phyloP scores from a whole-genome alignment of 2,329 filamentous ascomycete species.

The Orbilia blumenaviensis region DNA sequence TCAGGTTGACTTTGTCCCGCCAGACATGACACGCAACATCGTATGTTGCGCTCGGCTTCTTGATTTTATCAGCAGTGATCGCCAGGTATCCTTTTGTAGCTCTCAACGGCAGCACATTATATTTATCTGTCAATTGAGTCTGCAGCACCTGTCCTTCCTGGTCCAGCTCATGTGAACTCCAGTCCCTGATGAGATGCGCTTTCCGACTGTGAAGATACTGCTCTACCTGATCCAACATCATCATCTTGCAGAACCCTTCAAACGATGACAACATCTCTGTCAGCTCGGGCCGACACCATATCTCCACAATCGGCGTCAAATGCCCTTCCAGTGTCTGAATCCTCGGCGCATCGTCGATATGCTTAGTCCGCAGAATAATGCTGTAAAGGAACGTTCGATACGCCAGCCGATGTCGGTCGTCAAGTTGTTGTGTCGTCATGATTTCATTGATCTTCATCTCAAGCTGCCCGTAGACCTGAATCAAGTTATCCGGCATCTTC shows the following conservation, averaged over 20 bases:
- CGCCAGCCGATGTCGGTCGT: slow-evolving; percentile 84
- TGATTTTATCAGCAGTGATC: slow-evolving; percentile 88
- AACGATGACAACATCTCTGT: slow-evolving; percentile 77
- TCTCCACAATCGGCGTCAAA: slow-evolving; percentile 79
- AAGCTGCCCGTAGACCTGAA: slow-evolving; percentile 86
- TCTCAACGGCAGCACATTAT: slow-evolving; percentile 79
- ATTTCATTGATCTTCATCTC: slow-evolving; percentile 84
- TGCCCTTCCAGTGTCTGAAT: slow-evolving; percentile 78
- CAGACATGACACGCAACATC: slow-evolving; percentile 82
- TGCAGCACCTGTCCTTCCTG: slow-evolving; percentile 81
- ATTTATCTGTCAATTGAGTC: slow-evolving; percentile 77
- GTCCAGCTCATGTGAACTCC: slow-evolving; percentile 80
- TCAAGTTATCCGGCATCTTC: slow-evolving; percentile 88
- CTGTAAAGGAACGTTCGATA: slow-evolving; percentile 93
- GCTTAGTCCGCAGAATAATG: slow-evolving; percentile 84
- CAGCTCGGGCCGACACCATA: slow-evolving; percentile 79
- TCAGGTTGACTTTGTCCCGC: slow-evolving; percentile 80
- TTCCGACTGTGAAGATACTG: slow-evolving; percentile 77
- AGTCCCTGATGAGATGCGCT: slow-evolving; percentile 81
- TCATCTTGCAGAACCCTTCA: slow-evolving; percentile 77
- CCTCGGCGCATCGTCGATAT: slow-evolving; percentile 75
- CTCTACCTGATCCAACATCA: slow-evolving; percentile 82
- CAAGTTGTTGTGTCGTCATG: slow-evolving; percentile 74
- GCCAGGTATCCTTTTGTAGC: slow-evolving; percentile 91
- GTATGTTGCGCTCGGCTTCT: slow-evolving; percentile 76